Evolutionary conservation across 257 asterid genomes (phyloP).

Genomic region (Nicotiana noctiflora): DNA sequence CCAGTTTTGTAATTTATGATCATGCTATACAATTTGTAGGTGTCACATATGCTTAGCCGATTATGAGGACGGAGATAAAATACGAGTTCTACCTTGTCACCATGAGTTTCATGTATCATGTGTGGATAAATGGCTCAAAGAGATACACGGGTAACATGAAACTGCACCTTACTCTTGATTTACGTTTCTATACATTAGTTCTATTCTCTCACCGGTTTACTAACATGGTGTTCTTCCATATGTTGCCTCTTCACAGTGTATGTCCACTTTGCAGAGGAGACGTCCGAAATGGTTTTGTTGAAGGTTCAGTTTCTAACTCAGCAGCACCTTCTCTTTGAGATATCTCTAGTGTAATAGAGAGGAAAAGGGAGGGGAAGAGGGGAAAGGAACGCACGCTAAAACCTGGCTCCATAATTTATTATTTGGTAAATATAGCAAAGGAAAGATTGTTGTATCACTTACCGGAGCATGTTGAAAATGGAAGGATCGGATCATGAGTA

Average conservation of each 20-base stretch:
- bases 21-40: conserved; percentile 33
- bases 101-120: conserved; percentile 78
- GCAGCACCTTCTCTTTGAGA: conserved; percentile 13
- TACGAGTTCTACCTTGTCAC: conserved; percentile 78
- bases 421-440: background rate
- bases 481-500: background rate
- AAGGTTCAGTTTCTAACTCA: conserved; percentile 32
- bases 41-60: conserved; percentile 87
- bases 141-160: conserved; percentile 69
- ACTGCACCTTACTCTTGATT: background rate
- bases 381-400: background rate
- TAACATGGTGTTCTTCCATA: conserved; percentile 9
- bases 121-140: conserved; percentile 94
- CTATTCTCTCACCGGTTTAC: background rate
- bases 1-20: background rate
- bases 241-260: conserved; percentile 46
- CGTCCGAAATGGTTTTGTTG: conserved; percentile 54
- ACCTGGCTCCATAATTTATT: background rate
- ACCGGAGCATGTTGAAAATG: background rate
- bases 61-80: conserved; percentile 77
- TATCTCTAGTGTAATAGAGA: background rate
- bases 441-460: background rate
- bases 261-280: conserved; percentile 96
- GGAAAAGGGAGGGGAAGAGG: background rate
- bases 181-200: background rate